These are phyloP conservation scores for Aspergillus sp. DNA, from an alignment of 2,329 filamentous ascomycete genomes.

Conservation along the genomic window DNA sequence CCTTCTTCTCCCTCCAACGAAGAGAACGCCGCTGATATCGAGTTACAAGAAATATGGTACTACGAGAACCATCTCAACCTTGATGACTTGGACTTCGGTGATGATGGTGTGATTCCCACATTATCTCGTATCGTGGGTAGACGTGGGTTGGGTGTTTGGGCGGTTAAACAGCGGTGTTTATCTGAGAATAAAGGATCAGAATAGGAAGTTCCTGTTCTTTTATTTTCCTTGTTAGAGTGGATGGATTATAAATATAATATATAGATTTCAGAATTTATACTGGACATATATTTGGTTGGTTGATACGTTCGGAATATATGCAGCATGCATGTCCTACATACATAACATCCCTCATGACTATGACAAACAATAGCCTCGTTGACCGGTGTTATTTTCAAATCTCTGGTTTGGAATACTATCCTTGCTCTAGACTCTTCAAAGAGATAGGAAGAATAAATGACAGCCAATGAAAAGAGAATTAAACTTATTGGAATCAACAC, in stretches of 20 bases:
- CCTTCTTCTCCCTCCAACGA: neutral
- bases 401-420: too few relatives aligned
- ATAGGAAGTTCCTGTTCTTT: conserved; percentile 1
- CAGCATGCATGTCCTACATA: too few relatives aligned
- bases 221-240: conserved; percentile 1
- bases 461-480: too few relatives aligned
- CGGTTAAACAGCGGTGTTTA: conserved; percentile 28
- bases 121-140: conserved; percentile 41
- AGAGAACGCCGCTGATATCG: conserved; percentile 13
- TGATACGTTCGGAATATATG: too few relatives aligned
- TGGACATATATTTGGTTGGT: neutral
- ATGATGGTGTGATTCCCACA: conserved; percentile 42
- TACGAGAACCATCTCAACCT: conserved; percentile 44
- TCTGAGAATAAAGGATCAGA: neutral
- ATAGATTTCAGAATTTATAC: neutral
- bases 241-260: too few relatives aligned
- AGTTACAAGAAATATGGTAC: conserved; percentile 37
- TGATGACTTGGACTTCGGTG: conserved; percentile 47
- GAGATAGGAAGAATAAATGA: too few relatives aligned
- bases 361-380: too few relatives aligned
- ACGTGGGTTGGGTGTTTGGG: conserved; percentile 45
- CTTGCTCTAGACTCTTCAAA: too few relatives aligned
- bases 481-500: too few relatives aligned
- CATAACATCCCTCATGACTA: too few relatives aligned
- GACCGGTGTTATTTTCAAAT: too few relatives aligned